phyloP scores from a whole-genome alignment of 2,329 filamentous ascomycete species.

The Hypomyces rosellus region DNA sequence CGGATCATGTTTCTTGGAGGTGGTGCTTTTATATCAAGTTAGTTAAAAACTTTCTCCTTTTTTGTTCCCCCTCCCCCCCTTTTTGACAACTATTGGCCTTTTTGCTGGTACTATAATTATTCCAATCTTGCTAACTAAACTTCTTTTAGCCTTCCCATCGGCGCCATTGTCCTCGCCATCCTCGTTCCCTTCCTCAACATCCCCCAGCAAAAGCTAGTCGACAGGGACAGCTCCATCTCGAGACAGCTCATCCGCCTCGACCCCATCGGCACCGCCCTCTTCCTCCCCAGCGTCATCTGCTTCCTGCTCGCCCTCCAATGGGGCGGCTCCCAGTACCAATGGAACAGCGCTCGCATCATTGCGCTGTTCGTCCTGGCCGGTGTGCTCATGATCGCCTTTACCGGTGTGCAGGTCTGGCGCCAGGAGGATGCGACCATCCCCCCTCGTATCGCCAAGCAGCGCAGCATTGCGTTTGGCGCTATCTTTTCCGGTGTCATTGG shows the following conservation, averaged over 20 bases:
- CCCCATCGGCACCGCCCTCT: conserved; percentile 14
- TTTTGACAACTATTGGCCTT: no score
- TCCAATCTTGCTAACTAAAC: no score
- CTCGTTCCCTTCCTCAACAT: neutral
- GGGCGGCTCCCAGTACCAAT: conserved; percentile 28
- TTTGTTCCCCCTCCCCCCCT: no score
- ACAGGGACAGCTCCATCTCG: neutral
- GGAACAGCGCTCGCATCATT: conserved; percentile 23
- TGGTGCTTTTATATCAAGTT: conserved; percentile 19
- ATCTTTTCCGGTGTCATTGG: neutral
- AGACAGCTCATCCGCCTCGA: conserved; percentile 1
- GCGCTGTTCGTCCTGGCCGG: conserved; percentile 29
- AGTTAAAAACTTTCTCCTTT: no score
- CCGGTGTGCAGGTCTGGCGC: conserved; percentile 26
- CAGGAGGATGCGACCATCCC: conserved; percentile 34
- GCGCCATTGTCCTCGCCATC: neutral
- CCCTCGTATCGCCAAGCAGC: conserved; percentile 30
- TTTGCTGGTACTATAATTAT: no score
- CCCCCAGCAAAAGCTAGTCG: neutral
- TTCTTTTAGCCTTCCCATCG: neutral
- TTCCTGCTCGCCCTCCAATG: conserved; percentile 41
- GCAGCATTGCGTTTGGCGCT: conserved; percentile 12
- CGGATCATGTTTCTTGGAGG: conserved; percentile 25
- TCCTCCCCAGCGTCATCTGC: conserved; percentile 31
- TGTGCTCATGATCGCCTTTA: conserved; percentile 25